Evolutionary conservation across 306 rosid species (phyloP).

Genomic region (Cucumis cinereus): DNA sequence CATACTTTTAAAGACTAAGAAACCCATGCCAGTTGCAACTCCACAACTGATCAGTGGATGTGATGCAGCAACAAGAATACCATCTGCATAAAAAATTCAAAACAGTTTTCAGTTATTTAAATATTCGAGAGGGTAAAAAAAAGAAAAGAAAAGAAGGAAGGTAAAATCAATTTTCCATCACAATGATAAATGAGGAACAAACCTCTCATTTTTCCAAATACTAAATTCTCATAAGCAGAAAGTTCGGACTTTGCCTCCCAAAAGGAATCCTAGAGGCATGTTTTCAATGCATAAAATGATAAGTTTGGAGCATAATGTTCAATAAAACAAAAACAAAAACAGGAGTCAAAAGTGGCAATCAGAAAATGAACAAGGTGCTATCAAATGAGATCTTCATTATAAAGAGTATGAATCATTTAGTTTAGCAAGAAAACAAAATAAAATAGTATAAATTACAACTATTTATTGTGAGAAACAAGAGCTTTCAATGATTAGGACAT

Average conservation of each 20-base stretch:
- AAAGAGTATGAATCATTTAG: not conserved
- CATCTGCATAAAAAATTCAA: constrained; percentile 37
- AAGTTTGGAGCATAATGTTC: not conserved
- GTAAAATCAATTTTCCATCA: not conserved
- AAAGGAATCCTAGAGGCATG: constrained; percentile 35
- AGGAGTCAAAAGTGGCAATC: not conserved
- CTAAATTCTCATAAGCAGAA: constrained; percentile 40
- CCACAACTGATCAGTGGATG: constrained; percentile 59
- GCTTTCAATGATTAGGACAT: not conserved
- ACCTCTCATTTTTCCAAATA: constrained; percentile 76
- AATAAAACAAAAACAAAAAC: not conserved
- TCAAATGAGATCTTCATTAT: not conserved
- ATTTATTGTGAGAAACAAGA: not conserved
- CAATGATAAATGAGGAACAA: constrained; percentile 2
- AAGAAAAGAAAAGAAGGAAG: not conserved
- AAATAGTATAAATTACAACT: not conserved
- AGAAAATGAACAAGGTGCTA: not conserved
- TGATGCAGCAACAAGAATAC: constrained; percentile 53
- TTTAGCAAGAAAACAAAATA: not conserved
- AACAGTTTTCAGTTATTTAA: constrained; percentile 1
- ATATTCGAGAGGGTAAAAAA: not conserved
- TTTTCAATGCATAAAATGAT: not conserved
- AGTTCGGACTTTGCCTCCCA: constrained; percentile 53
- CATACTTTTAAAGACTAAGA: constrained; percentile 53
- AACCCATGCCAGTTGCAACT: constrained; percentile 47